Base-by-base conservation (phyloP, 345 rosid genomes). In the Gossypium stocksii region DNA sequence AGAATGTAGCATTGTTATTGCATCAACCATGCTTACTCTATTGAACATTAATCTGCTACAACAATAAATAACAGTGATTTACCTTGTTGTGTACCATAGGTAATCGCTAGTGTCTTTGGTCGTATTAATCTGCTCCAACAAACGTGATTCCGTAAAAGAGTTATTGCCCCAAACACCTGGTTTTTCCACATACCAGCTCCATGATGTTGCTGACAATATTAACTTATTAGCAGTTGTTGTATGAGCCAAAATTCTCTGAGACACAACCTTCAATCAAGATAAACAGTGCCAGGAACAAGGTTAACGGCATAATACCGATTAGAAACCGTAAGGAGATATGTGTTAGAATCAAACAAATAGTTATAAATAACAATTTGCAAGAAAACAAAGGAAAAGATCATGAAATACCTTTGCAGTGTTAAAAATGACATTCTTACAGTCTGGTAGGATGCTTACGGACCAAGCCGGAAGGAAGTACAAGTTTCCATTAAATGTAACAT, bases 381-480 rank as follows among this genome's bases (percentile, higher is more conserved):
- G 23, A 56, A 14, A 34, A 34, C 41, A 34, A 34, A 34, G 41
- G 48, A 44, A 44, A 22, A 8, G 2, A 25, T 44, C 5, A 13
- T 4, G 45, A 29, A 38, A 38, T 81, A 89, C 92, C 90, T 85
- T 89, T 34, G 86, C 90, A 7, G 93, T 87, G 84, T 85, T 89
- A 77, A 81, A 85, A 51, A 87, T 74, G 61, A 84, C 87, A 72
- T 84, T 84, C 79, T 76, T 84, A 66, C 90, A 89, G 73, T 89
- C 93, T 15, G 93, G 89, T 48, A 89, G 89, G 67, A 89, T 87
- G 87, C 93, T 89, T 16, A 89, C 90, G 20, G 93, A 89, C 93
- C 93, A 89, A 73, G 93, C 87, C 5, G 93, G 88, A 73, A 89
- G 90, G 72, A 76, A 86, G 80, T 85, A 86, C 5, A 61, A 44